phyloP scores from a whole-genome alignment of 352 stramenopile genomes.

The Phytopythium ostracodes region DNA sequence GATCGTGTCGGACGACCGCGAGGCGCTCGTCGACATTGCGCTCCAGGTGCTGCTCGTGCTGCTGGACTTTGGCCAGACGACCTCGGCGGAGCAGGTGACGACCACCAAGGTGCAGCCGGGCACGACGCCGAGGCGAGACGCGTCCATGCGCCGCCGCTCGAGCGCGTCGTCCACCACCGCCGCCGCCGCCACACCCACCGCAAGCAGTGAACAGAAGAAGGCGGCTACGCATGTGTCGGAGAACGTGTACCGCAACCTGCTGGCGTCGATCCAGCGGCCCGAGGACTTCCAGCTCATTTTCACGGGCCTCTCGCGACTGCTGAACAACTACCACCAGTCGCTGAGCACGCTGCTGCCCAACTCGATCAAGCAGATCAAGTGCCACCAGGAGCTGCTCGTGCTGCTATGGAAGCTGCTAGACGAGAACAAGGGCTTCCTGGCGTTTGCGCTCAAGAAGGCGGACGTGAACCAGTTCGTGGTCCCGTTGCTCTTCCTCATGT shows the following conservation, averaged over 20 bases:
- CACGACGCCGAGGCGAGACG: conserved; percentile 22
- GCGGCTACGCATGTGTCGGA: conserved; percentile 1
- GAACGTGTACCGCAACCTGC: conserved; percentile 72
- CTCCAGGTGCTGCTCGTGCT: conserved; percentile 93
- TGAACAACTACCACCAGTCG: conserved; percentile 95
- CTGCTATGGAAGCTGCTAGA: conserved; percentile 98
- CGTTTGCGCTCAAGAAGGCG: conserved; percentile 92
- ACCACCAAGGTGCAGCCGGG: conserved; percentile 50
- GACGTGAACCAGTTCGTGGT: conserved; percentile 92
- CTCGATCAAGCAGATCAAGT: conserved; percentile 93
- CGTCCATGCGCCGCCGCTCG: conserved; percentile 20
- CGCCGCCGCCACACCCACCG: conserved; percentile 28
- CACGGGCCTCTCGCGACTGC: conserved; percentile 91
- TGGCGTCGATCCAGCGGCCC: conserved; percentile 63
- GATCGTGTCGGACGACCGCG: conserved; percentile 88
- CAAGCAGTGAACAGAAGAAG: conserved; percentile 24
- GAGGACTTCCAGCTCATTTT: conserved; percentile 94
- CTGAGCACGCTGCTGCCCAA: conserved; percentile 93
- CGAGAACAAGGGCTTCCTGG: conserved; percentile 95
- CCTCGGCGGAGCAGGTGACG: conserved; percentile 31
- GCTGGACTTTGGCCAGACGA: conserved; percentile 90
- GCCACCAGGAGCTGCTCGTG: conserved; percentile 96
- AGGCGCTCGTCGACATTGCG: conserved; percentile 89
- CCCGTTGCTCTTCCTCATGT: conserved; percentile 88
- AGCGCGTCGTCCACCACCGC: conserved; percentile 14